phyloP scores from a whole-genome alignment of 352 stramenopile species.

The Pythium utonaiense region DNA sequence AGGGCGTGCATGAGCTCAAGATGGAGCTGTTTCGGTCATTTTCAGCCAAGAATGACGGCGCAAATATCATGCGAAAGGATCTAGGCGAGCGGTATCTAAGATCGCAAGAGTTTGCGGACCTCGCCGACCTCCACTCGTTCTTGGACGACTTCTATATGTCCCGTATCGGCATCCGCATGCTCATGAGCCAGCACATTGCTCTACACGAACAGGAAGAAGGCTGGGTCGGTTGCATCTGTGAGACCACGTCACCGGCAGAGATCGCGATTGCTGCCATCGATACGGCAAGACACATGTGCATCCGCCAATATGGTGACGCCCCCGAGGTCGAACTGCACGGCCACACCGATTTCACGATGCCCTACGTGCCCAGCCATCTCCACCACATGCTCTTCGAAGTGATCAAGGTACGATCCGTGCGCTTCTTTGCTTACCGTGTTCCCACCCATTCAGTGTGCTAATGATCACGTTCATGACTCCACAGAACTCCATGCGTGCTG shows the following conservation, averaged over 20 bases:
- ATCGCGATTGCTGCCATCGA: constrained; percentile 96
- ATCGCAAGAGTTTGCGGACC: constrained; percentile 84
- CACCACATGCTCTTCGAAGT: constrained; percentile 99
- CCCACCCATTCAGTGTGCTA: not conserved
- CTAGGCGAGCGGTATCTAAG: constrained; percentile 64
- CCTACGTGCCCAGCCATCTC: constrained; percentile 93
- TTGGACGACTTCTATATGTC: constrained; percentile 99
- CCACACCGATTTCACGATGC: constrained; percentile 98
- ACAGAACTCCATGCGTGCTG: constrained; percentile 97
- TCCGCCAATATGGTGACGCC: constrained; percentile 98
- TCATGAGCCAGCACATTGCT: constrained; percentile 99
- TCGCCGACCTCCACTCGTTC: constrained; percentile 96
- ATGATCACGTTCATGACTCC: not conserved
- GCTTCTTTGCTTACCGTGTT: not conserved
- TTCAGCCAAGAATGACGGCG: constrained; percentile 34
- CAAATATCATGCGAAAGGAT: constrained; percentile 35
- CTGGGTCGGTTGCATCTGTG: constrained; percentile 94
- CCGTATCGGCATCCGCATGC: constrained; percentile 99
- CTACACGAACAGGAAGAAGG: constrained; percentile 89
- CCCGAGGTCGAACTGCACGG: constrained; percentile 98
- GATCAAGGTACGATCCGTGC: constrained; percentile 82
- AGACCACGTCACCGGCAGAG: constrained; percentile 94
- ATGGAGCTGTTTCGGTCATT: constrained; percentile 81
- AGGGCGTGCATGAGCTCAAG: constrained; percentile 97
- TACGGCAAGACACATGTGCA: constrained; percentile 98